Conservation (phyloP, 176 grass and related monocot species). For the Oryza rufipogon region DNA sequence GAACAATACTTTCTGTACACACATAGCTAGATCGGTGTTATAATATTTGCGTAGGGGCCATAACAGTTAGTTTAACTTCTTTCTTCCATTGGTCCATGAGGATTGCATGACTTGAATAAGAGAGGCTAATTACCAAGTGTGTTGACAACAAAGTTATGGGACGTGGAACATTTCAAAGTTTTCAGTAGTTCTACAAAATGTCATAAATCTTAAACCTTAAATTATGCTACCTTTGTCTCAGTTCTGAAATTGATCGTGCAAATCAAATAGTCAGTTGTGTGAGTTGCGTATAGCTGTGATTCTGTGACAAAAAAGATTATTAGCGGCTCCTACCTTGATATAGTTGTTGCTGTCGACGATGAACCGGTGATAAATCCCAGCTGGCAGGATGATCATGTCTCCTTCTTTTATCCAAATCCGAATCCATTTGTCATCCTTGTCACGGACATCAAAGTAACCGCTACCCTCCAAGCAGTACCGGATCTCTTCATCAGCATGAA, state of each 20-base stretch:
- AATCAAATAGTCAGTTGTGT: background rate
- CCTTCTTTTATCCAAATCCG: constrained; percentile 86
- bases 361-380: constrained; percentile 93
- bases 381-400: constrained; percentile 84
- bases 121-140: background rate
- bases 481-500: constrained; percentile 92
- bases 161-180: background rate
- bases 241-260: background rate
- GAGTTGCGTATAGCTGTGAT: background rate
- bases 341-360: constrained; percentile 67
- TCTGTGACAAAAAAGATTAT: background rate
- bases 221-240: background rate
- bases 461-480: constrained; percentile 89
- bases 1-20: background rate
- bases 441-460: constrained; percentile 81
- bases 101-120: background rate
- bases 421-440: constrained; percentile 84
- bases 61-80: background rate
- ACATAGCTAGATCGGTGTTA: background rate
- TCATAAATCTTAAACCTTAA: background rate
- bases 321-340: constrained; percentile 53
- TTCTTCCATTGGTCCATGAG: background rate
- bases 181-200: background rate
- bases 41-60: background rate
- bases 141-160: background rate